Conservation (phyloP, 805 yeast genomes). For the Pichia cabralensis region DNA sequence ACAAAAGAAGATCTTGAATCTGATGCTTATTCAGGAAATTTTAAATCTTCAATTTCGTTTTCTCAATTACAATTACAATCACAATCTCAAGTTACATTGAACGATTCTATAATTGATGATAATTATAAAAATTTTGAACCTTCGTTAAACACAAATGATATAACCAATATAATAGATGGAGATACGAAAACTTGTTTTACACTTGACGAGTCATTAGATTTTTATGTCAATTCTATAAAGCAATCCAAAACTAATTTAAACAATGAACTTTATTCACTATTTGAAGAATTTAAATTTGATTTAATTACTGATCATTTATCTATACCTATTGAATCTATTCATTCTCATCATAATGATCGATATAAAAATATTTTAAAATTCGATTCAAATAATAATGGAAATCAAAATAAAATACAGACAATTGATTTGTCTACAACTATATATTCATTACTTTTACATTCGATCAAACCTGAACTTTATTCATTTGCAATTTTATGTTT, state of each 20-base stretch:
- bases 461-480: conserved; percentile 4
- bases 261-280: background rate
- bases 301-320: conserved; percentile 4
- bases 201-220: background rate
- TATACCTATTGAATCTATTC: no score
- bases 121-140: no score
- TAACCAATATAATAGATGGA: background rate
- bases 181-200: background rate
- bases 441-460: conserved; percentile 6
- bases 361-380: no score
- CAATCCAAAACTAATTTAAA: background rate
- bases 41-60: no score
- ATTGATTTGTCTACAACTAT: conserved; percentile 4
- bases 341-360: no score
- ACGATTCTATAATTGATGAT: no score
- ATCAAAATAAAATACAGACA: background rate
- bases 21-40: background rate
- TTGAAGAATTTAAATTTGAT: conserved; percentile 9
- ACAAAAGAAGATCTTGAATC: background rate
- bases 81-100: no score
- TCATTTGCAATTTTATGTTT: conserved; percentile 2
- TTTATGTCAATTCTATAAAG: background rate
- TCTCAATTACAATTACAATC: no score
- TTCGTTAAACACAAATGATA: no score
- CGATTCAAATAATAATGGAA: background rate